Conservation (phyloP, 352 stramenopile species). For the Phytophthora constricta region DNA sequence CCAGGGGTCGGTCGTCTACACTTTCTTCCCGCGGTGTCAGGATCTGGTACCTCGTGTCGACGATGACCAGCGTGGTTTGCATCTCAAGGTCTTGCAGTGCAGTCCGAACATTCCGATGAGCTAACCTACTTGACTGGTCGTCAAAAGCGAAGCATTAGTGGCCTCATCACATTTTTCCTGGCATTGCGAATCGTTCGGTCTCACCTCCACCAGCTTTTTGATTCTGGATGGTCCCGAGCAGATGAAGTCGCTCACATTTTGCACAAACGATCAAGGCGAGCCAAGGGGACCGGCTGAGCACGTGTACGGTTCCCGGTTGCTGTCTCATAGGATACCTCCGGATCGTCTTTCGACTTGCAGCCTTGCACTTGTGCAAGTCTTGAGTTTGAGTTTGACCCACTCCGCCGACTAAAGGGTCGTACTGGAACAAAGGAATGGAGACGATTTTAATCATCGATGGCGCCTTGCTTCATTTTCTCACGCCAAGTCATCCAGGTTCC, state of each 20-base stretch:
- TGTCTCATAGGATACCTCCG: not conserved
- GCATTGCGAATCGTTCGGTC: no score
- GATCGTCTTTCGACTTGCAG: not conserved
- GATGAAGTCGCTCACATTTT: not conserved
- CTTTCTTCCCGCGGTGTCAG: no score
- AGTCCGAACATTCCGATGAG: no score
- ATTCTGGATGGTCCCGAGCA: not conserved
- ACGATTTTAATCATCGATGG: not conserved
- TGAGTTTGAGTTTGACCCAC: not conserved
- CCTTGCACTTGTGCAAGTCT: not conserved
- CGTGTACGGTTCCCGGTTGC: not conserved
- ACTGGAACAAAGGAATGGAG: not conserved
- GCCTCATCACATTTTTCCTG: no score
- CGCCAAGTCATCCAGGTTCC: no score
- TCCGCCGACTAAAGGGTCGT: not conserved
- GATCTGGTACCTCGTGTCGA: no score
- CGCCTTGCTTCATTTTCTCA: not conserved
- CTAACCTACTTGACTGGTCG: no score
- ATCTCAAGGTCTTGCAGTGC: no score
- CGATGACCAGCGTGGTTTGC: no score
- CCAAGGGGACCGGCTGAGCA: not conserved
- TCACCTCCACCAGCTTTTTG: no score
- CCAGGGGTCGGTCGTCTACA: no score
- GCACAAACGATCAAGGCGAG: not conserved
- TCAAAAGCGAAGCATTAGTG: no score